A percentile compares a stretch with the other conserved stretches of the same genome.
Evolutionary conservation across 305 asterid species (phyloP).

Genomic region (Plantago coronopus): DNA sequence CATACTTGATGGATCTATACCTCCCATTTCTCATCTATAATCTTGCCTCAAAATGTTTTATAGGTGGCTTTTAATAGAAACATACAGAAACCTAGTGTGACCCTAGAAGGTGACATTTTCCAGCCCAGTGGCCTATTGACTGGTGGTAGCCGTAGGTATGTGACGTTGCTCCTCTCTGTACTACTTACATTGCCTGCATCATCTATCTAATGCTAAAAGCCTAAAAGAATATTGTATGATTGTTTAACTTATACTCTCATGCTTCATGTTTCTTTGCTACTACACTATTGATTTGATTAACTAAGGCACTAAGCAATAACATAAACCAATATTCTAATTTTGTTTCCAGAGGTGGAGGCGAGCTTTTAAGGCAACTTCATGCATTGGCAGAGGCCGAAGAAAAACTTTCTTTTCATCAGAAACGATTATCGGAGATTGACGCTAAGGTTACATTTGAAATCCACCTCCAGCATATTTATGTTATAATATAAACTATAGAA

Average conservation of each 20-base stretch:
- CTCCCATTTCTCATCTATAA: conserved; percentile 11
- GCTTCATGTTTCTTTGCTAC: conserved; percentile 4
- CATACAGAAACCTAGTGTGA: conserved; percentile 67
- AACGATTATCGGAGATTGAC: conserved; percentile 58
- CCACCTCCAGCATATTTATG: conserved; percentile 10
- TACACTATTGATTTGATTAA: conserved; percentile 6
- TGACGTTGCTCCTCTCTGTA: conserved; percentile 21
- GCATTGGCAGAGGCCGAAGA: conserved; percentile 75
- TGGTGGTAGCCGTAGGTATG: conserved; percentile 97
- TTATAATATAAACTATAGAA: too few relatives aligned
- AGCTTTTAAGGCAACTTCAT: conserved; percentile 74
- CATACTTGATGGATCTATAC: background rate
- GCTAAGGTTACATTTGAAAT: conserved; percentile 47
- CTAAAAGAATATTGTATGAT: too few relatives aligned
- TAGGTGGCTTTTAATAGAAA: conserved; percentile 81
- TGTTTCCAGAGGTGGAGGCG: conserved; percentile 85
- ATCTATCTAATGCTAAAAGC: conserved; percentile 7
- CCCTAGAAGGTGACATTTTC: conserved; percentile 86
- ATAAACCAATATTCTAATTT: conserved; percentile 25
- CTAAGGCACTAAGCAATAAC: too few relatives aligned
- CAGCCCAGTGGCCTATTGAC: conserved; percentile 96
- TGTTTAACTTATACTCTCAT: conserved; percentile 1
- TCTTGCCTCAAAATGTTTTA: conserved; percentile 25
- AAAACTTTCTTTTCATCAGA: conserved; percentile 59
- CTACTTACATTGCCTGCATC: conserved; percentile 9